phyloP scores from a whole-genome alignment of 2,329 filamentous ascomycete genomes.

The Allantophomopsis lycopodina region DNA sequence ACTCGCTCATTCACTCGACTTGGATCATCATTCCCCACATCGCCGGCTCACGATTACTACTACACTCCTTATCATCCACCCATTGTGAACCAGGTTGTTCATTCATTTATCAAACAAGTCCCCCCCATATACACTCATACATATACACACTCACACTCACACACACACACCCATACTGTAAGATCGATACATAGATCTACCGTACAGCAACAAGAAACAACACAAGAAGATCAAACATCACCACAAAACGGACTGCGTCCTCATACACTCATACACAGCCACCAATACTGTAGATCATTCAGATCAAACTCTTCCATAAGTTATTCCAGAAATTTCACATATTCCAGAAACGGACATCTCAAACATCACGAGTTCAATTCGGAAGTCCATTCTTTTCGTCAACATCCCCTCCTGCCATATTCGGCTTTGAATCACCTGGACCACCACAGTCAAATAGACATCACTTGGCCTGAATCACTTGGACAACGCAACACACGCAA shows the following conservation, averaged over 20 bases:
- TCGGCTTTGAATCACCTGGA: too few species aligned
- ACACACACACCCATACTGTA: not conserved
- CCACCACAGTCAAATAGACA: too few species aligned
- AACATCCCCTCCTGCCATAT: too few species aligned
- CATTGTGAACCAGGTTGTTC: constrained; percentile 1
- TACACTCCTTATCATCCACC: not conserved
- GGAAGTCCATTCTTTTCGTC: too few species aligned
- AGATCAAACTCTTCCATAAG: not conserved
- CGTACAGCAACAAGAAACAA: constrained; percentile 1
- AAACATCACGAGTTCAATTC: too few species aligned
- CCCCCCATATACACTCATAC: not conserved
- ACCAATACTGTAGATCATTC: too few species aligned
- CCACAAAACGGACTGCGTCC: constrained; percentile 1
- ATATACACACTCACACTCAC: not conserved
- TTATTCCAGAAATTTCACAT: too few species aligned
- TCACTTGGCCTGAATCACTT: too few species aligned
- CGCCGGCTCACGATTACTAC: not conserved
- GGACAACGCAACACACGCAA: too few species aligned
- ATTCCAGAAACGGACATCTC: too few species aligned
- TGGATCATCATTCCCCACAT: not conserved
- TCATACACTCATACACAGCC: not conserved
- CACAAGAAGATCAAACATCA: not conserved
- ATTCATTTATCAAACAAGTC: not conserved
- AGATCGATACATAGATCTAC: not conserved
- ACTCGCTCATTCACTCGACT: not conserved